phyloP scores from a whole-genome alignment of 768 basidiomycete species.

The Trametes gibbosa region DNA sequence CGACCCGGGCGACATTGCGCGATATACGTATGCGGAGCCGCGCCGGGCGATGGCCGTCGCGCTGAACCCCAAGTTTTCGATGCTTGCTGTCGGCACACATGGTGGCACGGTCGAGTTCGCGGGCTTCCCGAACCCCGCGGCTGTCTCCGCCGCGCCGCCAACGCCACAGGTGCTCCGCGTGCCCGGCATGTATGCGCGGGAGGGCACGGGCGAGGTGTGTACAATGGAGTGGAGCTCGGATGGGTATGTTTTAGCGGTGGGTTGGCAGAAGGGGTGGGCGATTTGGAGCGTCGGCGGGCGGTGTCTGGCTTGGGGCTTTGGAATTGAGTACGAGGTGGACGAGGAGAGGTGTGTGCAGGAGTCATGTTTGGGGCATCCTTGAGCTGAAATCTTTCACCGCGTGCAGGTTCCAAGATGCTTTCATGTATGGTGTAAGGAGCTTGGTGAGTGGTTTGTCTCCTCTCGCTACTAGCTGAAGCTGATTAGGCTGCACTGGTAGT shows the following conservation, averaged over 20 bases:
- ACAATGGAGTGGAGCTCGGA: conserved; percentile 92
- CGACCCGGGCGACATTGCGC: conserved; percentile 42
- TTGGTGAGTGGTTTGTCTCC: conserved; percentile 49
- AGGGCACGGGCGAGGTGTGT: conserved; percentile 56
- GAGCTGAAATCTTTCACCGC: neutral
- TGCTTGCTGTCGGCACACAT: conserved; percentile 76
- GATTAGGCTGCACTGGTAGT: conserved; percentile 46
- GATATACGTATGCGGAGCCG: conserved; percentile 56
- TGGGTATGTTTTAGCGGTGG: conserved; percentile 91
- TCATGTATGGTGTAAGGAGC: conserved; percentile 76
- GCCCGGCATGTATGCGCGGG: conserved; percentile 57
- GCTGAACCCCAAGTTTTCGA: conserved; percentile 77
- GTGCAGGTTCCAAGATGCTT: conserved; percentile 68
- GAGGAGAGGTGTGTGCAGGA: conserved; percentile 40
- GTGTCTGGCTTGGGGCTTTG: conserved; percentile 77
- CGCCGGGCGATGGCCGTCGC: conserved; percentile 62
- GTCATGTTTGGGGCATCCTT: neutral
- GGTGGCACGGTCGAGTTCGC: conserved; percentile 67
- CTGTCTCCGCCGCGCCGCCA: conserved; percentile 53
- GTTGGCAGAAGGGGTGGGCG: conserved; percentile 88
- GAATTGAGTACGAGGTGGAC: conserved; percentile 61
- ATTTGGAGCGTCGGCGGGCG: conserved; percentile 88
- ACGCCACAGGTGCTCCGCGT: conserved; percentile 59
- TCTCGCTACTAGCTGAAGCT: neutral
- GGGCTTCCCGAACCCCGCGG: conserved; percentile 49